Conservation (phyloP, 1,139 yeast genomes). For the Hemisphaericaspora xylofermentans region DNA sequence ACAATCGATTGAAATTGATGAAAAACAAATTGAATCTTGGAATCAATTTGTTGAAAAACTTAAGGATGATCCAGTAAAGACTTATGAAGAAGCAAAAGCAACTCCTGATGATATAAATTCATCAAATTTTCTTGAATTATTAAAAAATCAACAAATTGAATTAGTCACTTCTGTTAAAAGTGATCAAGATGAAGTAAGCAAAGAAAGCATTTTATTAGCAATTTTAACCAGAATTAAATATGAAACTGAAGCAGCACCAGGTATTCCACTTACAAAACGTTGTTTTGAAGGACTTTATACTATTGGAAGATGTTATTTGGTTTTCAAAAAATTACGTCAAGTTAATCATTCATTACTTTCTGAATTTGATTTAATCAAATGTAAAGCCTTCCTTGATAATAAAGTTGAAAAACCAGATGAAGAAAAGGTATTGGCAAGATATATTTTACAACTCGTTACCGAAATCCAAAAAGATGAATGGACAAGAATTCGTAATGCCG, state of each 20-base stretch:
- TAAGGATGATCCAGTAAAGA: constrained; percentile 54
- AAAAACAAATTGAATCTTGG: constrained; percentile 71
- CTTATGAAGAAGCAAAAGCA: constrained; percentile 41
- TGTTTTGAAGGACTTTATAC: constrained; percentile 24
- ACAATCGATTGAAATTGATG: constrained; percentile 67
- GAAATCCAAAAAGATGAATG: constrained; percentile 53
- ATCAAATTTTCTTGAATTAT: background rate
- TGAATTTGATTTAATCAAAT: constrained; percentile 18
- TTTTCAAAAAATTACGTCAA: constrained; percentile 28
- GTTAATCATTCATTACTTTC: constrained; percentile 29
- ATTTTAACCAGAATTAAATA: constrained; percentile 25
- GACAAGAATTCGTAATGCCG: constrained; percentile 46
- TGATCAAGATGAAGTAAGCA: constrained; percentile 42
- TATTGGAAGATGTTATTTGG: constrained; percentile 31
- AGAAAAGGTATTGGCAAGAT: constrained; percentile 42
- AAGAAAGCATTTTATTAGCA: constrained; percentile 45
- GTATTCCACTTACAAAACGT: constrained; percentile 23
- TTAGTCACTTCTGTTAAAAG: constrained; percentile 38
- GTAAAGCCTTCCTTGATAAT: constrained; percentile 29
- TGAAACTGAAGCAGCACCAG: constrained; percentile 15
- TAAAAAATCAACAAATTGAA: background rate
- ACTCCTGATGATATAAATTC: background rate
- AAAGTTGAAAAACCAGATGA: constrained; percentile 34
- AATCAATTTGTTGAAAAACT: constrained; percentile 66
- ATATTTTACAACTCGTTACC: constrained; percentile 53